phyloP scores from a whole-genome alignment of 148 eudicot species.

The Nepenthes mirabilis region DNA sequence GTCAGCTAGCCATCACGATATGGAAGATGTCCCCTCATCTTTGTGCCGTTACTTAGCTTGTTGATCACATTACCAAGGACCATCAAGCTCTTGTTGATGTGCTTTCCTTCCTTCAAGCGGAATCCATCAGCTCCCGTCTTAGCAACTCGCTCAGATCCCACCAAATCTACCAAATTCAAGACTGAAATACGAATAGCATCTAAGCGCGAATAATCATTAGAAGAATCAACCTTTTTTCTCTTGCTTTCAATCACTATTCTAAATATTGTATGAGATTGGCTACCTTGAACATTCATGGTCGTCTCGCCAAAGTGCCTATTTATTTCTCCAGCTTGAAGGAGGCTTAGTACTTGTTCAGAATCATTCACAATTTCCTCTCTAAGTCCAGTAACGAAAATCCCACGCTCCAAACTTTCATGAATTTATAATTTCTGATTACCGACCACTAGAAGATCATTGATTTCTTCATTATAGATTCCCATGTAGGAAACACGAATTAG shows the following conservation, averaged over 20 bases:
- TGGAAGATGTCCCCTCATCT: conserved; percentile 97
- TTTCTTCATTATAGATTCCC: conserved; percentile 98
- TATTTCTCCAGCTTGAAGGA: conserved; percentile 90
- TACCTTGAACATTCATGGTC: conserved; percentile 92
- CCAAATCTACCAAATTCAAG: conserved; percentile 91
- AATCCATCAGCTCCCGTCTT: conserved; percentile 99
- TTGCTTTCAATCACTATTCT: conserved; percentile 99
- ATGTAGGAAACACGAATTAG: conserved; percentile 92
- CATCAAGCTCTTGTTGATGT: conserved; percentile 94
- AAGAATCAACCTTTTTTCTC: conserved; percentile 36
- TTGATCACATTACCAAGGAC: conserved; percentile 93
- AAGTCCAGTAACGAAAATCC: conserved; percentile 90
- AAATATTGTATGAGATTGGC: conserved; percentile 94
- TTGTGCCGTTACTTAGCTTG: conserved; percentile 83
- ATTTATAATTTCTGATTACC: conserved; percentile 80
- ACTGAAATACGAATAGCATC: conserved; percentile 93
- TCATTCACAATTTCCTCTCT: conserved; percentile 84
- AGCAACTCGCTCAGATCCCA: conserved; percentile 93
- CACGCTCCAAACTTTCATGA: conserved; percentile 97
- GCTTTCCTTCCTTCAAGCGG: conserved; percentile 88
- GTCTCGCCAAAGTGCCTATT: conserved; percentile 97
- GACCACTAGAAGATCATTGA: conserved; percentile 78
- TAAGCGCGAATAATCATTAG: conserved; percentile 26
- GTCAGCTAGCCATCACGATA: conserved; percentile 81
- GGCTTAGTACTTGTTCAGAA: conserved; percentile 80